phyloP scores from a whole-genome alignment of 2,329 filamentous ascomycete genomes.

The Diaporthe capsici region DNA sequence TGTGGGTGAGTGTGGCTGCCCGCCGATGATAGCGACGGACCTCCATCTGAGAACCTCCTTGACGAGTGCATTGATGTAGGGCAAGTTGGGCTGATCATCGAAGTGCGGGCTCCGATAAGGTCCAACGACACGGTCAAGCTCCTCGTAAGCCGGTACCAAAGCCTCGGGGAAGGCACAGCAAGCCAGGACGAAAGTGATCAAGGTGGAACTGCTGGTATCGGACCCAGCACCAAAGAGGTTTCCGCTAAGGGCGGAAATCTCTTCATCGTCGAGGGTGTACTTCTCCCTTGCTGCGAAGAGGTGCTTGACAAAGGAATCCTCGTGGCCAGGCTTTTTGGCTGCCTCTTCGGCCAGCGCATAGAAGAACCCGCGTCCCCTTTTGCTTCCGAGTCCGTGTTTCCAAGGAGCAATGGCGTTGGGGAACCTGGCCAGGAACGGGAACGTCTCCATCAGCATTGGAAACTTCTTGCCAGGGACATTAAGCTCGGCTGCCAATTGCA shows the following conservation, averaged over 20 bases:
- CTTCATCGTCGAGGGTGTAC: constrained; percentile 59
- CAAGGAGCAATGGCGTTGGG: constrained; percentile 64
- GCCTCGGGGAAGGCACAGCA: constrained; percentile 64
- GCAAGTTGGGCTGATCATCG: constrained; percentile 62
- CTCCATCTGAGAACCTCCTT: constrained; percentile 71
- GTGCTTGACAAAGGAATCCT: constrained; percentile 59
- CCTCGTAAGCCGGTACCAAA: constrained; percentile 62
- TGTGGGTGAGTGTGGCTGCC: constrained; percentile 64
- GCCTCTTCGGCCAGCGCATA: constrained; percentile 66
- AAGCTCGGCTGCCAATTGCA: constrained; percentile 70
- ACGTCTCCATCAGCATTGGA: constrained; percentile 71
- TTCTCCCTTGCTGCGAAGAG: constrained; percentile 63
- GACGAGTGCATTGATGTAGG: constrained; percentile 67
- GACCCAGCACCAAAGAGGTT: constrained; percentile 64
- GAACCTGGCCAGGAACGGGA: constrained; percentile 63
- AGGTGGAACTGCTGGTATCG: constrained; percentile 63
- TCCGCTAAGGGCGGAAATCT: constrained; percentile 62
- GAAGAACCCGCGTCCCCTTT: constrained; percentile 65
- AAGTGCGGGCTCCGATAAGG: constrained; percentile 60
- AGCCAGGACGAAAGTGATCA: constrained; percentile 64
- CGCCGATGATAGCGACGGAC: constrained; percentile 65
- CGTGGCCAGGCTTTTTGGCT: constrained; percentile 53
- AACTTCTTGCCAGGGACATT: constrained; percentile 67
- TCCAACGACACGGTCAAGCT: constrained; percentile 67
- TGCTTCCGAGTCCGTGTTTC: constrained; percentile 63